A percentile compares a stretch with the other conserved stretches of the same genome.
Evolutionary conservation across 805 yeast genomes (phyloP).

Genomic region (Lipomyces oligophaga): DNA sequence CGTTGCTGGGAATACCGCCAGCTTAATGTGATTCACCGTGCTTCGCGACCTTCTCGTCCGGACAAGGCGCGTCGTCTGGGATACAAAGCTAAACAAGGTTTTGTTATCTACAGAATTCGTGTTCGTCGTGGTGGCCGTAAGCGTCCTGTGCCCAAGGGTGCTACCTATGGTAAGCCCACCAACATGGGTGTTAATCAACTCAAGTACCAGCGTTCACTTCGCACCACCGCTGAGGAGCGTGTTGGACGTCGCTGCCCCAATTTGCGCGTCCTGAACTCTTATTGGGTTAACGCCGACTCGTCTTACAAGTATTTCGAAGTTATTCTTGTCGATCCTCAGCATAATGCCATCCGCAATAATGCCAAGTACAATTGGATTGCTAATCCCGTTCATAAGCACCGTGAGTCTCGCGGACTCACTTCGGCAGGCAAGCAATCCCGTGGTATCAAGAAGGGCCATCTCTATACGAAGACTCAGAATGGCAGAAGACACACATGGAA

Average conservation of each 20-base stretch:
- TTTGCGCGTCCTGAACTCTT: constrained; percentile 98
- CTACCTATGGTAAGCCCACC: constrained; percentile 99
- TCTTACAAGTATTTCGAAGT: constrained; percentile 99
- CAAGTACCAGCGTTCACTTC: constrained; percentile 97
- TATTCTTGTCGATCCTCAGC: constrained; percentile 91
- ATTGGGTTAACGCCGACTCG: constrained; percentile 99
- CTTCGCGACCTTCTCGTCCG: constrained; percentile 97
- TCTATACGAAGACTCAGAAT: constrained; percentile 94
- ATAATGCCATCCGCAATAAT: constrained; percentile 98
- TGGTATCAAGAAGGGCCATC: constrained; percentile 99
- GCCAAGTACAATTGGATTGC: constrained; percentile 99
- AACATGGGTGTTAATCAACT: constrained; percentile 99
- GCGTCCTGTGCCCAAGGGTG: constrained; percentile 99
- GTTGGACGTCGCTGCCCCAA: constrained; percentile 98
- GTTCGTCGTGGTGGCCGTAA: constrained; percentile 99
- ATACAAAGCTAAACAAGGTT: constrained; percentile 99
- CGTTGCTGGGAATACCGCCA: constrained; percentile 99
- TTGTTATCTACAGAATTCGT: constrained; percentile 96
- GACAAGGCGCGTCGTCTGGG: constrained; percentile 99
- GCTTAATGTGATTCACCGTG: constrained; percentile 97
- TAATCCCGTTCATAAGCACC: constrained; percentile 99
- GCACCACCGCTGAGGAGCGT: constrained; percentile 99
- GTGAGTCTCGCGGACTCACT: constrained; percentile 99
- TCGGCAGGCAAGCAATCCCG: constrained; percentile 97
- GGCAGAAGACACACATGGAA: constrained; percentile 96